Conservation (phyloP, 192 early-diverging fungal genomes). For the Spizellomyces punctatus region DNA sequence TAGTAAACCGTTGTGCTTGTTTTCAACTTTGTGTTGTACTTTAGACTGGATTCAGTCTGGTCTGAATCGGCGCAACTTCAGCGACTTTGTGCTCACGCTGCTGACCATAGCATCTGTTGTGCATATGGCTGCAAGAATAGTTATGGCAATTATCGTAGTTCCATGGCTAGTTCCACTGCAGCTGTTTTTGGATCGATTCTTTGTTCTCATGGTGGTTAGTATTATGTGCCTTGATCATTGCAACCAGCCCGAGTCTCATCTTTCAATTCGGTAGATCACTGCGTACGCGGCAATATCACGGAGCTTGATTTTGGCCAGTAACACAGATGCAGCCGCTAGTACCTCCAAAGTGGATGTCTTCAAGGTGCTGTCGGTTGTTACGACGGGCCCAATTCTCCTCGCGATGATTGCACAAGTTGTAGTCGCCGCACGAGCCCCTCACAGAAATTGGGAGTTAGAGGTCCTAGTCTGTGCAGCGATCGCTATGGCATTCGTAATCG, state of each 20-base stretch:
- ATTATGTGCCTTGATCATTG: neutral
- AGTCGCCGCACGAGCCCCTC: neutral
- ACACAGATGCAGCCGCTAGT: no score
- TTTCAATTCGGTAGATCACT: neutral
- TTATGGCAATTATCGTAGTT: neutral
- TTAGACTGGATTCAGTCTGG: neutral
- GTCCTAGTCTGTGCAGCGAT: neutral
- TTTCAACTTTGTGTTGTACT: no score
- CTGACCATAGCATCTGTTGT: neutral
- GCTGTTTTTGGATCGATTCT: neutral
- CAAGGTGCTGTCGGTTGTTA: neutral
- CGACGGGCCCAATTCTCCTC: neutral
- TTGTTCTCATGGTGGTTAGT: neutral
- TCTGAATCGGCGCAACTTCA: neutral
- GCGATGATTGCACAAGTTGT: neutral
- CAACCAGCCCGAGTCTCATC: neutral
- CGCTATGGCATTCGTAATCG: neutral
- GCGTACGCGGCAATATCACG: neutral
- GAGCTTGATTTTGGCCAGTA: neutral
- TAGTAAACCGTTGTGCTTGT: no score
- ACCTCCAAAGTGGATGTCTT: neutral
- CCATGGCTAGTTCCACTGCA: neutral
- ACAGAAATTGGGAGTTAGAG: neutral
- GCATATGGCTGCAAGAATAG: neutral
- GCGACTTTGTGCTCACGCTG: neutral